Conservation (phyloP, 2,329 filamentous ascomycete genomes). For the Microdochium bolleyi region DNA sequence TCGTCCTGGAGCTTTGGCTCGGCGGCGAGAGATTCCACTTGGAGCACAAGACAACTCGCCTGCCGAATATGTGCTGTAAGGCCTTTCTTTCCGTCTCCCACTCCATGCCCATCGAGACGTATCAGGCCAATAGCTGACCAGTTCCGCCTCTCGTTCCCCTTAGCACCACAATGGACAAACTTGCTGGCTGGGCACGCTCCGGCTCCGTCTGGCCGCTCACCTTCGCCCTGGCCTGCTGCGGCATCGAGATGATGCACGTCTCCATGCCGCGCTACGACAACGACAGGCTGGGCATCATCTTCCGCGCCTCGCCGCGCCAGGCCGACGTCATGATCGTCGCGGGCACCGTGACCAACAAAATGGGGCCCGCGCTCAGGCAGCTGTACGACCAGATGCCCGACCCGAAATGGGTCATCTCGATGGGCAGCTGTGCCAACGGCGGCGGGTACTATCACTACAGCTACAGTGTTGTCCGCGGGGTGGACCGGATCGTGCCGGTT, state of each 20-base stretch:
- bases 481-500: slow-evolving; percentile 70
- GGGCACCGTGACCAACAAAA: slow-evolving; percentile 91
- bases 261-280: slow-evolving; percentile 86
- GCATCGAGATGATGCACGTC: slow-evolving; percentile 87
- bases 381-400: slow-evolving; percentile 96
- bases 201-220: slow-evolving; percentile 84
- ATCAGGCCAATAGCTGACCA: neutral
- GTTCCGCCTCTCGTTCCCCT: neutral
- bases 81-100: neutral
- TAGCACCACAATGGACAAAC: slow-evolving; percentile 69
- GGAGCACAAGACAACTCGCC: neutral
- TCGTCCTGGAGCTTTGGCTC: neutral
- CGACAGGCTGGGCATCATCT: slow-evolving; percentile 82
- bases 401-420: slow-evolving; percentile 78
- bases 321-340: slow-evolving; percentile 93
- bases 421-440: slow-evolving; percentile 80
- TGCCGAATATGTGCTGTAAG: neutral
- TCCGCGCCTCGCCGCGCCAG: slow-evolving; percentile 79
- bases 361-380: slow-evolving; percentile 83
- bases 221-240: slow-evolving; percentile 83
- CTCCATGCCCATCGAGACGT: neutral
- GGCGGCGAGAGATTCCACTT: neutral
- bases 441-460: slow-evolving; percentile 85
- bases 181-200: slow-evolving; percentile 79
- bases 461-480: slow-evolving; percentile 69